Percentiles rank a stretch among this genome's conserved stretches.
These are phyloP conservation scores for Naganishia friedmannii DNA, from an alignment of 768 basidiomycete genomes.

Conservation along the genomic window DNA sequence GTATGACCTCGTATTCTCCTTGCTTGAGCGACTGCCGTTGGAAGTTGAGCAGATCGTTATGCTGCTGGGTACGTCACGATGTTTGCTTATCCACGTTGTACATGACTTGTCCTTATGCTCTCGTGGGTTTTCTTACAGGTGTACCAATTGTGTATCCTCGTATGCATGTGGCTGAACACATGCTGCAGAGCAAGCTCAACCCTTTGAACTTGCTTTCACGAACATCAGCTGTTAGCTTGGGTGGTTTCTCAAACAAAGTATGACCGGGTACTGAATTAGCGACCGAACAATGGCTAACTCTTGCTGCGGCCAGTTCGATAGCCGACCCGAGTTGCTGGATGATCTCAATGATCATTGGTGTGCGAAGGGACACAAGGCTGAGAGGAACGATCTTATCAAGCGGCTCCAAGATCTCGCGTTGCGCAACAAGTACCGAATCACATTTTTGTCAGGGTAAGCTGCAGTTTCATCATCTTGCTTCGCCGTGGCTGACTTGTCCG, in stretches of 20 bases:
- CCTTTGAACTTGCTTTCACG: constrained; percentile 74
- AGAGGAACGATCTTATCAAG: constrained; percentile 83
- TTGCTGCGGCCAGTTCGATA: constrained; percentile 38
- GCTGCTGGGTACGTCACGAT: constrained; percentile 63
- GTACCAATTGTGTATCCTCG: constrained; percentile 75
- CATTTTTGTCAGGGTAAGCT: constrained; percentile 65
- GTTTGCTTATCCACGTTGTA: no score
- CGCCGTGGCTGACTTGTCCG: no score
- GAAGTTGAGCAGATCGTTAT: constrained; percentile 77
- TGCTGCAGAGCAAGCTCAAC: constrained; percentile 77
- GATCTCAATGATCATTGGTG: constrained; percentile 94
- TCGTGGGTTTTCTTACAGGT: constrained; percentile 53
- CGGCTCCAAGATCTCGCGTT: constrained; percentile 72
- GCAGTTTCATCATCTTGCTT: neutral
- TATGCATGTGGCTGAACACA: constrained; percentile 64
- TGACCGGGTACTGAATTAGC: neutral
- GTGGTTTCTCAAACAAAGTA: constrained; percentile 60
- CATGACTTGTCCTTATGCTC: no score
- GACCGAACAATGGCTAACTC: neutral
- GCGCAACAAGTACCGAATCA: constrained; percentile 66
- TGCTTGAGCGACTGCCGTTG: constrained; percentile 62
- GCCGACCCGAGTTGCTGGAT: constrained; percentile 78
- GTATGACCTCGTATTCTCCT: constrained; percentile 70
- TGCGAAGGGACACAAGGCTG: constrained; percentile 66
- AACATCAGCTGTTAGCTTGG: constrained; percentile 64